Percentiles rank a stretch among this genome's conserved stretches.
Conservation (phyloP, 306 rosid species). For the Begonia loranthoides region DNA sequence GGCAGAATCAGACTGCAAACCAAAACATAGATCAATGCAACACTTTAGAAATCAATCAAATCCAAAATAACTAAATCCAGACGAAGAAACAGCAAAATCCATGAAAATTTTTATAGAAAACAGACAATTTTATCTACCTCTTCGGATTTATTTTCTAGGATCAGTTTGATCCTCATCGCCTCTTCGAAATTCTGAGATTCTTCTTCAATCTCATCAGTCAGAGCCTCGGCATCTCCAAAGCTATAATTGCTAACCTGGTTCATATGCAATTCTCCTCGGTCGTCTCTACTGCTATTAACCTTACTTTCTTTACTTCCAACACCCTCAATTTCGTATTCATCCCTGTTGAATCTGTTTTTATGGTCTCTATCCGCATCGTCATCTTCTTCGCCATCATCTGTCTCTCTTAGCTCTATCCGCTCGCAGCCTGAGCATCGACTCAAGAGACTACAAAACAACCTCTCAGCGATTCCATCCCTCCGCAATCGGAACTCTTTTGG, state of each 20-base stretch:
- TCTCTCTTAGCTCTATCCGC: conserved; percentile 33
- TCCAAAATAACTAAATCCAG: background rate
- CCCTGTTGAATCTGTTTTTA: conserved; percentile 28
- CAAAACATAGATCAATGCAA: conserved; percentile 17
- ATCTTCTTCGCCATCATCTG: conserved; percentile 15
- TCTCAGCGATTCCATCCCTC: conserved; percentile 74
- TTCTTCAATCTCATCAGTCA: conserved; percentile 78
- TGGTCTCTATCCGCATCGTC: conserved; percentile 16
- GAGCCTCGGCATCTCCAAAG: conserved; percentile 80
- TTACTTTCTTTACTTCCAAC: conserved; percentile 90
- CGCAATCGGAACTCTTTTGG: conserved; percentile 60
- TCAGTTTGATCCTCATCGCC: conserved; percentile 61
- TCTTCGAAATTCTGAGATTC: conserved; percentile 47
- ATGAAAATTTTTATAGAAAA: conserved; percentile 1
- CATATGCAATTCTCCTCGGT: conserved; percentile 27
- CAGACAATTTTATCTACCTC: conserved; percentile 26
- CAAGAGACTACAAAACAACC: conserved; percentile 35
- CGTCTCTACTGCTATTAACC: conserved; percentile 36
- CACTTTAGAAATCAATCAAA: background rate
- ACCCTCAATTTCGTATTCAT: conserved; percentile 28
- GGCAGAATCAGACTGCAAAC: conserved; percentile 58
- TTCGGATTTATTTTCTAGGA: conserved; percentile 25
- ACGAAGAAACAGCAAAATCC: background rate
- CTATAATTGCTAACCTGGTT: conserved; percentile 43
- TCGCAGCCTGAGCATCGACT: conserved; percentile 67